Percentiles rank a stretch among this genome's conserved stretches.
phyloP scores from a whole-genome alignment of 345 rosid species.

The Salix koriyanagi region DNA sequence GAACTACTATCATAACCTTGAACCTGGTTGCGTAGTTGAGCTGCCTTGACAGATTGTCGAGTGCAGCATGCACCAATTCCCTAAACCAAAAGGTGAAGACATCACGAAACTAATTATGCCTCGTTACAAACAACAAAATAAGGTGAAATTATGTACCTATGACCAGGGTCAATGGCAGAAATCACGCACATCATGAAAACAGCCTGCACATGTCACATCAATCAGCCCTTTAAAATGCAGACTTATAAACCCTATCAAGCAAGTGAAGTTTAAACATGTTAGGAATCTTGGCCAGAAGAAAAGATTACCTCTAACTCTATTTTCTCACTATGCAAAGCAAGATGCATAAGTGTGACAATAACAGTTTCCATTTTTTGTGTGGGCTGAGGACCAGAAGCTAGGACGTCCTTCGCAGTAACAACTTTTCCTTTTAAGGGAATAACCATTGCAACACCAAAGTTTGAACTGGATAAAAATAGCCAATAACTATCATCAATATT shows the following conservation, averaged over 20 bases:
- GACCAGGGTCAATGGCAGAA: slow-evolving; percentile 75
- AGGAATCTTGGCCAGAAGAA: slow-evolving; percentile 1
- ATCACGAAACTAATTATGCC: not conserved
- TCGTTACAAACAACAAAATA: not conserved
- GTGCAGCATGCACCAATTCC: slow-evolving; percentile 61
- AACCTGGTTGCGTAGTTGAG: slow-evolving; percentile 66
- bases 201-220: slow-evolving; percentile 51
- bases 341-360: slow-evolving; percentile 76
- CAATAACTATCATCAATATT: not conserved
- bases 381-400: slow-evolving; percentile 77
- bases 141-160: slow-evolving; percentile 46
- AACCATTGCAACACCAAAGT: slow-evolving; percentile 68
- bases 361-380: slow-evolving; percentile 61
- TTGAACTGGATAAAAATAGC: slow-evolving; percentile 46
- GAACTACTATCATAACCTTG: slow-evolving; percentile 46
- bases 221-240: not conserved
- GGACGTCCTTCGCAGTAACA: slow-evolving; percentile 64
- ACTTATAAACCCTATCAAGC: not conserved
- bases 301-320: slow-evolving; percentile 71
- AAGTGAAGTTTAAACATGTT: slow-evolving; percentile 2
- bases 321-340: slow-evolving; percentile 81
- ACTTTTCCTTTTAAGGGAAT: slow-evolving; percentile 57
- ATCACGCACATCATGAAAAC: slow-evolving; percentile 80
- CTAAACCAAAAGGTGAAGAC: slow-evolving; percentile 39
- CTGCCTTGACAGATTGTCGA: slow-evolving; percentile 67